Evolutionary conservation across 2,329 filamentous ascomycete species (phyloP).

Genomic region (Scorias spongiosa): DNA sequence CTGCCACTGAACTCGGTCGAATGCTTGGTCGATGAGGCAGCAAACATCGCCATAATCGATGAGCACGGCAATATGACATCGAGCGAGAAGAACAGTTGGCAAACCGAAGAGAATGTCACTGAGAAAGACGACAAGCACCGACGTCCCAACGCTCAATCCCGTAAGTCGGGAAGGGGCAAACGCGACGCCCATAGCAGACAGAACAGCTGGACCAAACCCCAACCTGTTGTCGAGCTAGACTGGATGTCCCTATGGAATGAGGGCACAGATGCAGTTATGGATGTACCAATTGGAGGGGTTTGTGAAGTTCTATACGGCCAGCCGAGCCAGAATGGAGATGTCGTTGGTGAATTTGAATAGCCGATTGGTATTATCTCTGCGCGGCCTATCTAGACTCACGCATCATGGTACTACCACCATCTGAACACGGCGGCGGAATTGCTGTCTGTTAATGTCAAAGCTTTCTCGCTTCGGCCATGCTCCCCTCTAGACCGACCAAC

Average conservation of each 20-base stretch:
- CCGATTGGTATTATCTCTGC: too few species aligned
- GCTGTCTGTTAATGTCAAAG: too few species aligned
- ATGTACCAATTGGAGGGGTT: slow-evolving; percentile 85
- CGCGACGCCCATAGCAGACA: slow-evolving; percentile 22
- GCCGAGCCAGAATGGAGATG: slow-evolving; percentile 6
- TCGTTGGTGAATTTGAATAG: background rate
- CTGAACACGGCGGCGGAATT: too few species aligned
- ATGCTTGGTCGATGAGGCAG: slow-evolving; percentile 82
- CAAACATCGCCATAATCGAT: slow-evolving; percentile 72
- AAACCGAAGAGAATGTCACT: slow-evolving; percentile 5
- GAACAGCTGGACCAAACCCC: slow-evolving; percentile 16
- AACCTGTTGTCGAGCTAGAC: slow-evolving; percentile 31
- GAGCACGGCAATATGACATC: slow-evolving; percentile 43
- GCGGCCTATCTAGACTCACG: too few species aligned
- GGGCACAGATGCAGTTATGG: slow-evolving; percentile 93
- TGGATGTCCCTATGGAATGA: slow-evolving; percentile 81
- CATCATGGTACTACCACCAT: too few species aligned
- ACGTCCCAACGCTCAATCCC: slow-evolving; percentile 14
- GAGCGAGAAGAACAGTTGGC: slow-evolving; percentile 16
- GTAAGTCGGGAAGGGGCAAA: slow-evolving; percentile 20
- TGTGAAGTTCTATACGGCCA: slow-evolving; percentile 86
- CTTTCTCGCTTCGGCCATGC: slow-evolving; percentile 7
- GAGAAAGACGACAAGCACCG: slow-evolving; percentile 20
- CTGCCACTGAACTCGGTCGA: slow-evolving; percentile 65
- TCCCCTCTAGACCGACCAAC: slow-evolving; percentile 20